Evolutionary conservation across 768 basidiomycete species (phyloP), one percentile per base, ranked within the genome.

Genomic region (Amylocystis lapponica): DNA sequence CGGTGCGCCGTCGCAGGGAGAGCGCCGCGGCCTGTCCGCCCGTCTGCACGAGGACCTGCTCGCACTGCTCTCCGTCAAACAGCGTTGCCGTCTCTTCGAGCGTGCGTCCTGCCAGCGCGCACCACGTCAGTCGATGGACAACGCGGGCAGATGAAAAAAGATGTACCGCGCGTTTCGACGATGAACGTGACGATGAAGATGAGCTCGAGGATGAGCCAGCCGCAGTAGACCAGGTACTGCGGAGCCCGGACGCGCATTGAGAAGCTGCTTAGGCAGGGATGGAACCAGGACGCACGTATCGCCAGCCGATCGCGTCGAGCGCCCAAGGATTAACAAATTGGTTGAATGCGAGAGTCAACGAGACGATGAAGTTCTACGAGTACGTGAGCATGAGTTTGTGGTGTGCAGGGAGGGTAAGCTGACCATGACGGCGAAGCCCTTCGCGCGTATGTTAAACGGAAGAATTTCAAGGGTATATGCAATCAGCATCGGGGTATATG

Each of bases 241-340:
- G 8, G 16, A 30, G n/a, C 5, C 21, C 6, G 19, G 14, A 2
- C 2, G 37, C 39, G 17, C 36, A 17, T 6, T 27, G 23, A 7
- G 27, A 12, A 32, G 16, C 20, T 35, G 17, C 51, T 55, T 41
- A 59, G 51, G 43, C 26, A 17, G n/a, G 21, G 22, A 19, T 27
- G 23, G 32, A 19, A 40, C 5, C 17, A 23, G 22, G 7, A 53
- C 65, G 39, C 41, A 69, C 65, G 39, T 66, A 66, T 58, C 61
- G 61, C 72, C 74, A 68, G 8, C 66, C 66, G 5, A 78, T 50
- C 0, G 58, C 57, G 4, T 68, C 63, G 19, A 90, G 64, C 1
- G 86, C 87, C 67, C 81, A 78, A 6, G 87, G 85, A 52, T 89
- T 89, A 36, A 86, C 76, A 41, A 86, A 84, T 55, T 84, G 83